Base-by-base conservation (phyloP, 2,329 filamentous ascomycete species). In the Fusarium multiceps region DNA sequence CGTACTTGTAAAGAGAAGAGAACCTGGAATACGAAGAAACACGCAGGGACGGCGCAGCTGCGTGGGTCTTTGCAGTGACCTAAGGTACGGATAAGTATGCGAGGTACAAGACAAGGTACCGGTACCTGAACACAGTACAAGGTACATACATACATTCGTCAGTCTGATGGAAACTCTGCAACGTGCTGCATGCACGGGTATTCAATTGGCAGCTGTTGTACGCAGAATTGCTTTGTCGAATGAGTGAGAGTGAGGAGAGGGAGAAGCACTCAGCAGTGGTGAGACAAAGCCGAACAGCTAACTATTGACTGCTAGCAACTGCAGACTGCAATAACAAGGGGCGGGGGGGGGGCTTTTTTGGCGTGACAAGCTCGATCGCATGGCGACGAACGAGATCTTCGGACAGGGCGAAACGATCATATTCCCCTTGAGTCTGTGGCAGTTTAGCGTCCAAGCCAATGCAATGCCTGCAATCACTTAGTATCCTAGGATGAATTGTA, bases 11-110 rank as follows among this genome's bases (percentile, higher is more conserved):
- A 46, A 43, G 49, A 58, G 42, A 46, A 43, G 47, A 55, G 51
- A 70, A 51, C 32, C 49, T 51, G 32, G 49, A 51, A 74, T 74
- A 74, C 72, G 72, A 74, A 74, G 68, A 61, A 59, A 60, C 68
- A 68, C 62, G 70, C 72, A 74, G 70, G 72, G 65, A 56, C 63
- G 65, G 71, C 50, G 59, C 60, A 71, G 64, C 61, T 62, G 56
- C 69, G 59, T 73, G 72, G 62, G 69, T 66, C 71, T 63, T 51
- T 51, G 48, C 34, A n/a, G 34, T n/a, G 30, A 72, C 71, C 68
- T 59, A 69, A 73, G 68, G 69, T 48, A 48, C 46, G n/a, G 43
- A 18, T 62, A 37, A 10, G 18, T n/a, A 51, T 51, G 48, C 32
- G 34, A 51, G 23, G 49, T 51, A 51, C 23, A 42, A 13, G 18